Percentiles rank a stretch among this genome's conserved stretches.
Conservation (phyloP, 495 filamentous ascomycete genomes). For the Penicillium coprophilum region DNA sequence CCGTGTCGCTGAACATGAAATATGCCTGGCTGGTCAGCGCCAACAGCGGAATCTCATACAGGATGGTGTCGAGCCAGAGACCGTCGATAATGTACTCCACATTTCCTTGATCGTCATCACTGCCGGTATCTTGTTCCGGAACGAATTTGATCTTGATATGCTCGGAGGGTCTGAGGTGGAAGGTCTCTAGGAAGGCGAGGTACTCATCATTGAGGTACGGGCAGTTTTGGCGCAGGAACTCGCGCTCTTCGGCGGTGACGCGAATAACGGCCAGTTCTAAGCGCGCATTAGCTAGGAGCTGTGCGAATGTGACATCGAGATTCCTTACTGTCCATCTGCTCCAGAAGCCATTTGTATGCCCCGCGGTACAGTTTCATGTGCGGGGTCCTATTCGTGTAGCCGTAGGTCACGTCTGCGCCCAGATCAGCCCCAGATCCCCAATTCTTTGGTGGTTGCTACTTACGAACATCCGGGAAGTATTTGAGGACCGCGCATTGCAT, state of each 20-base stretch:
- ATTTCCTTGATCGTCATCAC: slow-evolving; percentile 69
- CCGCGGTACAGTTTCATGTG: slow-evolving; percentile 83
- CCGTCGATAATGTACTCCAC: slow-evolving; percentile 73
- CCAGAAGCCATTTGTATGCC: slow-evolving; percentile 81
- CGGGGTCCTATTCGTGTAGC: slow-evolving; percentile 91
- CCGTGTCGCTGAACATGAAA: slow-evolving; percentile 88
- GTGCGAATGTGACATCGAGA: no score
- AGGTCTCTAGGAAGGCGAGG: slow-evolving; percentile 74
- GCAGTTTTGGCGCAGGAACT: slow-evolving; percentile 75
- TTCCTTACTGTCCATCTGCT: slow-evolving; percentile 73
- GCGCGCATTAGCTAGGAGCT: background rate
- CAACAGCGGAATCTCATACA: slow-evolving; percentile 95
- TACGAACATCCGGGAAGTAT: slow-evolving; percentile 79
- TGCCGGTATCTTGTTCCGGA: slow-evolving; percentile 61
- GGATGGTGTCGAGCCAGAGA: slow-evolving; percentile 89
- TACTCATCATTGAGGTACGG: slow-evolving; percentile 77
- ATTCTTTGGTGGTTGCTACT: slow-evolving; percentile 22
- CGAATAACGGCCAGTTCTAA: slow-evolving; percentile 75
- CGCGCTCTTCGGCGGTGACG: slow-evolving; percentile 72
- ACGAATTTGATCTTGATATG: slow-evolving; percentile 73
- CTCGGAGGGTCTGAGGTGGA: slow-evolving; percentile 74
- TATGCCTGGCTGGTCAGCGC: slow-evolving; percentile 93
- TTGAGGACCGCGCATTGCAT: slow-evolving; percentile 97
- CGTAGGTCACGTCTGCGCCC: slow-evolving; percentile 70
- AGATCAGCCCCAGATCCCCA: slow-evolving; percentile 20